A percentile compares a stretch with the other conserved stretches of the same genome.
phyloP scores from a whole-genome alignment of 169 alveolate genomes.

The Plasmodium gallinaceum region DNA sequence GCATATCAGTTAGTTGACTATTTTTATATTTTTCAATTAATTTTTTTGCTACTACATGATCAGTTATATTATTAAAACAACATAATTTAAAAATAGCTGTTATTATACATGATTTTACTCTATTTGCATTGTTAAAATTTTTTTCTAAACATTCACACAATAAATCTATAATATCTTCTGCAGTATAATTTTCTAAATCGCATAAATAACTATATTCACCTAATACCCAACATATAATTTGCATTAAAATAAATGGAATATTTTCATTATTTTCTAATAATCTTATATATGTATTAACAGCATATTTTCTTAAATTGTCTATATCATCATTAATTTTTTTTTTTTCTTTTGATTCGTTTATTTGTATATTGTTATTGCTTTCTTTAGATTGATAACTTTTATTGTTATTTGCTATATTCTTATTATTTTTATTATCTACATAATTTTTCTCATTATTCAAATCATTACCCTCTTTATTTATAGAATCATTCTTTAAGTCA shows the following conservation, averaged over 20 bases:
- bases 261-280: conserved; percentile 69
- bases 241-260: conserved; percentile 72
- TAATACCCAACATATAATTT: conserved; percentile 67
- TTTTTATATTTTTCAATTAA: conserved; percentile 68
- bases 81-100: conserved; percentile 76
- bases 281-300: conserved; percentile 67
- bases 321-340: conserved; percentile 50
- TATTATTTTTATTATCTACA: not conserved
- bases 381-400: not conserved
- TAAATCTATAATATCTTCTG: conserved; percentile 72
- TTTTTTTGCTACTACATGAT: conserved; percentile 66
- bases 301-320: conserved; percentile 63
- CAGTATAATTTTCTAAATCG: conserved; percentile 65
- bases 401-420: not conserved
- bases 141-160: conserved; percentile 74
- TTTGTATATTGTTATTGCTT: not conserved
- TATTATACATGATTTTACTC: conserved; percentile 71
- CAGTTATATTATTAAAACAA: conserved; percentile 47
- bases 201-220: conserved; percentile 74
- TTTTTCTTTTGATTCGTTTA: conserved; percentile 3
- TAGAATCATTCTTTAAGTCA: not conserved
- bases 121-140: conserved; percentile 57
- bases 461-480: not conserved
- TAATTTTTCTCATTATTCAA: not conserved
- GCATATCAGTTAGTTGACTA: conserved; percentile 55